phyloP scores from a whole-genome alignment of 148 eudicot species.

The Pouteria glomerata region DNA sequence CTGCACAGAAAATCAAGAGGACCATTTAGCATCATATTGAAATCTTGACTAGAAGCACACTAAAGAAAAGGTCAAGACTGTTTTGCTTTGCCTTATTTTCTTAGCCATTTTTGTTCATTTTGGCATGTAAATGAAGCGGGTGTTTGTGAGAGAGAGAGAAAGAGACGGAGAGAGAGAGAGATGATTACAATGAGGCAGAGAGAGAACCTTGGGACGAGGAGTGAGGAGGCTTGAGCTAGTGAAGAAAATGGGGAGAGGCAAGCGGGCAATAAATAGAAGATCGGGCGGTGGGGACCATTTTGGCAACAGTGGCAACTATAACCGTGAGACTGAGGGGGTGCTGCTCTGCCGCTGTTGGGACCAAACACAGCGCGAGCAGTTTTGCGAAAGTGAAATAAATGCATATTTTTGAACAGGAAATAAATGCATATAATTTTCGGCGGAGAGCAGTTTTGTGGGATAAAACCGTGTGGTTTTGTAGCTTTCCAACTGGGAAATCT shows the following conservation, averaged over 20 bases:
- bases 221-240: slow-evolving; percentile 7
- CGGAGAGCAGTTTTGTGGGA: not conserved
- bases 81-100: no score
- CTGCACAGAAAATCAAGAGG: slow-evolving; percentile 18
- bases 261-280: slow-evolving; percentile 36
- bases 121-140: not conserved
- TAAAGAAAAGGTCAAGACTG: no score
- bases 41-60: not conserved
- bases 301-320: no score
- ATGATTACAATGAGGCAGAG: not conserved
- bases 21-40: slow-evolving; percentile 3
- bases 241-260: slow-evolving; percentile 12
- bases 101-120: not conserved
- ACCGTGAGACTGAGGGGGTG: not conserved
- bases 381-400: no score
- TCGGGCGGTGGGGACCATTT: not conserved
- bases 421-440: not conserved
- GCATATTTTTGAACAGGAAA: no score
- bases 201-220: not conserved
- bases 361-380: slow-evolving; percentile 7
- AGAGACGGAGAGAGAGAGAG: not conserved
- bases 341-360: slow-evolving; percentile 1
- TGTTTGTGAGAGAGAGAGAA: slow-evolving; percentile 1
- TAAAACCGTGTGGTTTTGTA: slow-evolving; percentile 16
- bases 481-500: slow-evolving; percentile 8